A percentile compares a stretch with the other conserved stretches of the same genome.
Conservation (phyloP, 257 asterid genomes). For the Prunella vulgaris region DNA sequence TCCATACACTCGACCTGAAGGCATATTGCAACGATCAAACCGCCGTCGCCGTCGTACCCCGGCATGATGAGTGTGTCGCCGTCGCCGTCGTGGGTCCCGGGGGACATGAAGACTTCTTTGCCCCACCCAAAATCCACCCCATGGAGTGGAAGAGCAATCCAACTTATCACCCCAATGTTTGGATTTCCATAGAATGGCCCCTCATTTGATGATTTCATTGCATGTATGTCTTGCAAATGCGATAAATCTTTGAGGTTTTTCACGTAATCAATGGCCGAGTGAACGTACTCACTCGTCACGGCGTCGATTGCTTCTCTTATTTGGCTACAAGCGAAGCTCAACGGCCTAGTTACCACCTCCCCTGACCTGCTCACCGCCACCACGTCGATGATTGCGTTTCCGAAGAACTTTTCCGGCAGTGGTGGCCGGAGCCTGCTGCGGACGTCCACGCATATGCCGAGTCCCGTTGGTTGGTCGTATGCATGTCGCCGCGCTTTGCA, state of each 20-base stretch:
- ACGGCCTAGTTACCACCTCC: constrained; percentile 29
- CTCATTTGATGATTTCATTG: constrained; percentile 12
- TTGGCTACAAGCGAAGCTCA: constrained; percentile 34
- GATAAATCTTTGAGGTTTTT: constrained; percentile 38
- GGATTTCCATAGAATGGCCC: constrained; percentile 49
- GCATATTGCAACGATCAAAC: constrained; percentile 36
- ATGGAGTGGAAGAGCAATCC: constrained; percentile 40
- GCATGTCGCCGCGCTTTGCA: constrained; percentile 39
- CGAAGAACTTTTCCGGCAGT: constrained; percentile 47
- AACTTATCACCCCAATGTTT: constrained; percentile 42
- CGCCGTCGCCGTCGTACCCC: constrained; percentile 31
- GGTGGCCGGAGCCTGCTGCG: constrained; percentile 43
- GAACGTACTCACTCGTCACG: constrained; percentile 44
- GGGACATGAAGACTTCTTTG: constrained; percentile 42
- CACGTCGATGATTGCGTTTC: constrained; percentile 49
- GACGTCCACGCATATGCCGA: constrained; percentile 43
- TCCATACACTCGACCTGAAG: constrained; percentile 41
- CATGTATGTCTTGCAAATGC: constrained; percentile 34
- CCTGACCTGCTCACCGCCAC: constrained; percentile 33
- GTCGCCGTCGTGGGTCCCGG: constrained; percentile 47
- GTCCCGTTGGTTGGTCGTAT: constrained; percentile 34
- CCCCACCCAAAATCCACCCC: constrained; percentile 66
- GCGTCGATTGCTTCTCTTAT: constrained; percentile 34
- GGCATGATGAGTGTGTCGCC: constrained; percentile 43
- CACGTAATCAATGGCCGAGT: constrained; percentile 39